A percentile compares a stretch with the other conserved stretches of the same genome.
Conservation (phyloP, 352 stramenopile genomes). For the Plasmopara muralis region DNA sequence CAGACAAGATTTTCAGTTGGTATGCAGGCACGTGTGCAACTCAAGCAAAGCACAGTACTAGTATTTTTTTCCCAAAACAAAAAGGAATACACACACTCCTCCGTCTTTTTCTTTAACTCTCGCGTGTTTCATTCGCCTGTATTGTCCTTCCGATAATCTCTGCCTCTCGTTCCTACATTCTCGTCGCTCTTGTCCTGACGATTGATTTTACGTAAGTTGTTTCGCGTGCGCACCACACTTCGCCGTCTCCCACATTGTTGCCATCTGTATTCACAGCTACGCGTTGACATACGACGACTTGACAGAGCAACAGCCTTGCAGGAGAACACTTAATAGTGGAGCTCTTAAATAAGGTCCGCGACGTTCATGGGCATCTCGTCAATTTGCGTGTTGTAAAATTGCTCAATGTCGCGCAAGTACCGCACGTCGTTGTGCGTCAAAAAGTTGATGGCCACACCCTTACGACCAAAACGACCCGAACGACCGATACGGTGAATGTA, state of each 20-base stretch:
- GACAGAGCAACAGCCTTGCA: constrained; percentile 10
- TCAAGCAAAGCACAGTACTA: not conserved
- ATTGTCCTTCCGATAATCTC: constrained; percentile 8
- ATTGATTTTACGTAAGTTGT: constrained; percentile 31
- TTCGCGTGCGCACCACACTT: constrained; percentile 19
- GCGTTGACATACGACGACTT: constrained; percentile 1
- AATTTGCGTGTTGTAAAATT: constrained; percentile 99
- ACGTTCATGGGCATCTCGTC: constrained; percentile 99
- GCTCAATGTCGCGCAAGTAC: constrained; percentile 99
- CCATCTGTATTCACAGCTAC: constrained; percentile 15
- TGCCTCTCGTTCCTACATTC: constrained; percentile 14
- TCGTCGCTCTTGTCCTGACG: constrained; percentile 32
- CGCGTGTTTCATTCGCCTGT: constrained; percentile 9
- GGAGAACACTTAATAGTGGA: constrained; percentile 19
- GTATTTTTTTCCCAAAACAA: constrained; percentile 12
- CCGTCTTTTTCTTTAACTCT: constrained; percentile 21
- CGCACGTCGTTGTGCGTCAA: constrained; percentile 97
- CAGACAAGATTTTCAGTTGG: too few species aligned
- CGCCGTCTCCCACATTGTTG: constrained; percentile 30
- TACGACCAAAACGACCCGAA: constrained; percentile 98
- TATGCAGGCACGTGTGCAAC: too few species aligned
- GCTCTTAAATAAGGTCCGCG: constrained; percentile 96
- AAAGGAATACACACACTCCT: constrained; percentile 32
- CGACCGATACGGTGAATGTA: constrained; percentile 99
- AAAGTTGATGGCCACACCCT: constrained; percentile 99